phyloP scores from a whole-genome alignment of 1,284 basidiomycete genomes.

The Anthracocystis setariae region DNA sequence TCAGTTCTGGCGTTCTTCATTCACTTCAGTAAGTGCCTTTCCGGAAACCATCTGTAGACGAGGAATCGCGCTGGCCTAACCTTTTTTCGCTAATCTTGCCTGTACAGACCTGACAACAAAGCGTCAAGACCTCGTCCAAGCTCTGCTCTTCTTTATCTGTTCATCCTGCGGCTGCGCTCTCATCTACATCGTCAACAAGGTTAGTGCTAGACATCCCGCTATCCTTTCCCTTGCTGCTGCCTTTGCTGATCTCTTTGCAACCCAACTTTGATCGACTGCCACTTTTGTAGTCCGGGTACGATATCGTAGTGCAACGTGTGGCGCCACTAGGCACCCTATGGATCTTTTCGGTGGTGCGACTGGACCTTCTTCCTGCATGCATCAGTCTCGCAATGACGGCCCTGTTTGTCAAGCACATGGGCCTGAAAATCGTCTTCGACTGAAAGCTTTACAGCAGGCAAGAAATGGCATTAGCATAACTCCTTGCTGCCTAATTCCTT shows the following conservation, averaged over 20 bases:
- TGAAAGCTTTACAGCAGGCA: conserved; percentile 3
- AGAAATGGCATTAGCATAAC: too few species aligned
- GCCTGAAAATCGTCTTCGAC: conserved; percentile 38
- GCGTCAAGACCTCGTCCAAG: conserved; percentile 44
- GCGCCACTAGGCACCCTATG: conserved; percentile 68
- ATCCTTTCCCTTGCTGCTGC: background rate
- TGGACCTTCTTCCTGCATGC: conserved; percentile 61
- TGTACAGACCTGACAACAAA: conserved; percentile 38
- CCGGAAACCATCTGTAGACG: background rate
- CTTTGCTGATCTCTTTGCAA: background rate
- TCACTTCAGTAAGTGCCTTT: conserved; percentile 47
- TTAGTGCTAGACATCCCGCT: conserved; percentile 18
- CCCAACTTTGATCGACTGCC: background rate
- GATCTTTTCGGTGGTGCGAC: conserved; percentile 65
- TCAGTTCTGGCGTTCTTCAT: conserved; percentile 52
- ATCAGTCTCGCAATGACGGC: conserved; percentile 60
- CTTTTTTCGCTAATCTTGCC: conserved; percentile 4
- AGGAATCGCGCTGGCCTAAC: background rate
- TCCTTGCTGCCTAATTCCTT: too few species aligned
- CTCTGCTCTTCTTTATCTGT: conserved; percentile 39
- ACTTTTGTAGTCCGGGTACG: conserved; percentile 52
- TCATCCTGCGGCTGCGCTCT: conserved; percentile 49
- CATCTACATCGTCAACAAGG: conserved; percentile 60
- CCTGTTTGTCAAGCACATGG: conserved; percentile 35
- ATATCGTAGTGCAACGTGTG: conserved; percentile 61